Evolutionary conservation across 2,329 filamentous ascomycete genomes (phyloP).

Genomic region (Ascochyta koolunga): DNA sequence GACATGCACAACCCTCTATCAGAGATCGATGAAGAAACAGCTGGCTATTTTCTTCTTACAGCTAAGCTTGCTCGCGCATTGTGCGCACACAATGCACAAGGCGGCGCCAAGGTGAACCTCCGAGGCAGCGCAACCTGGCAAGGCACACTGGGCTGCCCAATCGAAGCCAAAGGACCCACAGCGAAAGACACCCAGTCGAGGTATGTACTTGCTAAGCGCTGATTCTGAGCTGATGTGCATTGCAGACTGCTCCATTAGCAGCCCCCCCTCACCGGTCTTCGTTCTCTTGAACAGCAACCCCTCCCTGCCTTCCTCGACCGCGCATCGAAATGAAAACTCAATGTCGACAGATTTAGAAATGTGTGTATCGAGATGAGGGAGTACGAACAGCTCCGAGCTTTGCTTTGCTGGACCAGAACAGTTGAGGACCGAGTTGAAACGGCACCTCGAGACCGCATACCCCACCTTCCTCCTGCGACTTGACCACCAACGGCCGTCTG

Average conservation of each 20-base stretch:
- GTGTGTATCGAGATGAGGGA: background rate
- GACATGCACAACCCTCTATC: too few species aligned
- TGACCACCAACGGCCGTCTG: background rate
- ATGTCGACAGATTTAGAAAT: background rate
- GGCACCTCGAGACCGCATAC: background rate
- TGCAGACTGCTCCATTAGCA: background rate
- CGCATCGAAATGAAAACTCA: background rate
- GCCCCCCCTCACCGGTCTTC: too few species aligned
- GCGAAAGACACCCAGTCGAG: background rate
- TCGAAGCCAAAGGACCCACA: background rate
- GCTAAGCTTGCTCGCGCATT: too few species aligned
- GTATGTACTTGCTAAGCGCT: background rate
- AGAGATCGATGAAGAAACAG: too few species aligned
- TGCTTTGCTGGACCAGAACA: slow-evolving; percentile 4
- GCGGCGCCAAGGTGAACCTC: background rate
- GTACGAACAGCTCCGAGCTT: background rate
- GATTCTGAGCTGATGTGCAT: background rate
- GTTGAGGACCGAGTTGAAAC: background rate
- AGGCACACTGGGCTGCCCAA: background rate
- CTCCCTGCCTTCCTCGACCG: background rate
- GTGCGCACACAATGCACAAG: background rate
- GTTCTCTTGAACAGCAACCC: background rate
- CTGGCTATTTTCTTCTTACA: too few species aligned
- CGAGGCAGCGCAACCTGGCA: background rate
- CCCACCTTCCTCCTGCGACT: background rate